Evolutionary conservation across 345 rosid genomes (phyloP), one percentile per base, ranked within the genome.

Genomic region (Pistacia vera): DNA sequence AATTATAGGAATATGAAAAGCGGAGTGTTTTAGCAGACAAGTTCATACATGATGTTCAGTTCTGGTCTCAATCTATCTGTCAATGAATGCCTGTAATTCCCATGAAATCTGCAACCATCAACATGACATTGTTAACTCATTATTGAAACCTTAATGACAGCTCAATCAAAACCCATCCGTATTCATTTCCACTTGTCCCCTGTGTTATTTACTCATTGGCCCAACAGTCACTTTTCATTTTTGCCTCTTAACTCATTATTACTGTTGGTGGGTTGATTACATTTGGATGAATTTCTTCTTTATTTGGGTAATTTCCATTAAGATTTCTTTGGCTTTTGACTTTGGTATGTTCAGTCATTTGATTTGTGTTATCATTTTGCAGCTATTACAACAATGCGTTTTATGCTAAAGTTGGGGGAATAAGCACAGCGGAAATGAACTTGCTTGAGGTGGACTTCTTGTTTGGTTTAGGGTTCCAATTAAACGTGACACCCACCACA

Each of bases 401-500:
- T 73, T 90, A 88, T 75, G 97, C 94, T 20, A 87, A 85, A 78
- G 85, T 91, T 64, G 92, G 97, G 68, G 93, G 97, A 41, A 87
- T 91, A 80, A 87, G 92, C 88, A 90, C 72, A 49, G 78, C 72
- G 63, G 97, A 91, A 78, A 90, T 91, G 88, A 91, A 91, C 72
- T 25, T 91, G 79, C 91, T 91, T 80, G 97, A 91, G 67, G 82
- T 92, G 74, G 97, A 92, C 66, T 90, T 90, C 78, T 81, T 92
- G 60, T 92, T 92, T 57, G 91, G 90, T 22, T 71, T 90, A 66
- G 90, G 90, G 2, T 92, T 92, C 86, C 79, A 88, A 63, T 81
- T 92, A 77, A 89, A 90, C 44, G 92, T 92, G 79, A 84, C 90
- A 58, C 88, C 88, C 44, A 63, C 85, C 35, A 83, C 88, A 12